Conservation (phyloP, 2,329 filamentous ascomycete genomes). For the Teratosphaeria epicoccoides region DNA sequence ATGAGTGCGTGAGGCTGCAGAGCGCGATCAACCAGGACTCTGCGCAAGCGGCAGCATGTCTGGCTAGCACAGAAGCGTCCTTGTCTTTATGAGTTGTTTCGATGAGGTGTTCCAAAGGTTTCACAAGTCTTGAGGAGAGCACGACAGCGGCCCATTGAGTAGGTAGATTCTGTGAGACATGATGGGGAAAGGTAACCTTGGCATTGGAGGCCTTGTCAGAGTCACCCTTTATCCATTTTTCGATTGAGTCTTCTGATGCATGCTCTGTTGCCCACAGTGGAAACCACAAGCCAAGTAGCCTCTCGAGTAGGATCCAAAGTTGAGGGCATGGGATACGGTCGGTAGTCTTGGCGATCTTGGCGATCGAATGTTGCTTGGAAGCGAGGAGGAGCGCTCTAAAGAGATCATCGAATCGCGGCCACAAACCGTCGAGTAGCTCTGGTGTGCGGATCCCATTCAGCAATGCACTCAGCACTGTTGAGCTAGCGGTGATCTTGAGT, state of each 20-base stretch:
- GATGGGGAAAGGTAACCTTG: no score
- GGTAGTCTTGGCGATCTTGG: not conserved
- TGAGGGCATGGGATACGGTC: not conserved
- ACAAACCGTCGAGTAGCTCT: not conserved
- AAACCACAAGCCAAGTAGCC: constrained; percentile 12
- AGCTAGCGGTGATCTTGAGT: not conserved
- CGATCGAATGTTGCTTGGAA: not conserved
- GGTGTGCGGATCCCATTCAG: not conserved
- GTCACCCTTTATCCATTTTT: not conserved
- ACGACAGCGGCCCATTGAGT: no score
- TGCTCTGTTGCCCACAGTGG: constrained; percentile 8
- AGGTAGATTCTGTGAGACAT: no score
- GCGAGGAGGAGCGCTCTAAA: not conserved
- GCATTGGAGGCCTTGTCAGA: no score
- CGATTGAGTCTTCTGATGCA: constrained; percentile 1
- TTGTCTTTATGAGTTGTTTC: not conserved
- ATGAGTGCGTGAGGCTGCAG: constrained; percentile 20
- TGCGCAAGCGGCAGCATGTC: not conserved
- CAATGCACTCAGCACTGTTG: not conserved
- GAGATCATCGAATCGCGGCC: not conserved
- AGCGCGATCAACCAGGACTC: not conserved
- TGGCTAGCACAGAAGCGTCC: not conserved
- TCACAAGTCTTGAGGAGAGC: not conserved
- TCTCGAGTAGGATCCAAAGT: constrained; percentile 11
- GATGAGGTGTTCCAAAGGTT: not conserved